Conservation (phyloP, 2,329 filamentous ascomycete species). For the Xylaria sp. region DNA sequence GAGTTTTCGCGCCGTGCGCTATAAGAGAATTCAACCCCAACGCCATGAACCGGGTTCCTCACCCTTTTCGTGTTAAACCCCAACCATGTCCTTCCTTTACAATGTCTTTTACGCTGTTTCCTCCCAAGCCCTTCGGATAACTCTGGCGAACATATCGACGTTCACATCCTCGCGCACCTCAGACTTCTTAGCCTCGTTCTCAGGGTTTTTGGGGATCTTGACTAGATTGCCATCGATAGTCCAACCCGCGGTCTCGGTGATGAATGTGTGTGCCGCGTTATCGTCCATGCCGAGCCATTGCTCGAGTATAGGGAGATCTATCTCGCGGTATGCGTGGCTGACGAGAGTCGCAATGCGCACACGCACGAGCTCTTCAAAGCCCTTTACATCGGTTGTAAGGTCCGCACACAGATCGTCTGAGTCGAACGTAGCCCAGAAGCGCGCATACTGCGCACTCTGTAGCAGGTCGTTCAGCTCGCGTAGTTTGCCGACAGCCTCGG, state of each 20-base stretch:
- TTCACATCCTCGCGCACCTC: constrained; percentile 96
- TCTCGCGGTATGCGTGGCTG: constrained; percentile 80
- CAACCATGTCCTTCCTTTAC: not conserved
- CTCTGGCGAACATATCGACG: constrained; percentile 84
- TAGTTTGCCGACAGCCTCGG: constrained; percentile 92
- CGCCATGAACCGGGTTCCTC: constrained; percentile 39
- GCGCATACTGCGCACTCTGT: constrained; percentile 87
- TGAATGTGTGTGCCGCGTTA: constrained; percentile 78
- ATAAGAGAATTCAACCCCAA: constrained; percentile 36
- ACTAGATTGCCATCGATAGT: constrained; percentile 75
- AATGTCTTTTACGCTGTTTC: constrained; percentile 67
- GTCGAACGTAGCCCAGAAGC: constrained; percentile 94
- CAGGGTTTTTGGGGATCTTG: constrained; percentile 88
- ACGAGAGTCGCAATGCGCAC: constrained; percentile 89
- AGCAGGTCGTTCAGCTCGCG: constrained; percentile 86
- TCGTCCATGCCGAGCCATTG: constrained; percentile 79
- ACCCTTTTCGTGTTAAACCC: constrained; percentile 22
- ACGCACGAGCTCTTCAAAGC: constrained; percentile 94
- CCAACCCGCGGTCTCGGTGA: constrained; percentile 89
- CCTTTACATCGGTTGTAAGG: constrained; percentile 90
- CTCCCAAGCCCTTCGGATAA: constrained; percentile 88
- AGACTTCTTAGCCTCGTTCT: constrained; percentile 96
- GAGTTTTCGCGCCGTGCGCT: constrained; percentile 29
- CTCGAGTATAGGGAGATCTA: constrained; percentile 74
- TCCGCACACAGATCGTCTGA: constrained; percentile 96